Evolutionary conservation across 495 filamentous ascomycete genomes (phyloP), one percentile per base, ranked within the genome.

Genomic region (Aspergillus wentii): DNA sequence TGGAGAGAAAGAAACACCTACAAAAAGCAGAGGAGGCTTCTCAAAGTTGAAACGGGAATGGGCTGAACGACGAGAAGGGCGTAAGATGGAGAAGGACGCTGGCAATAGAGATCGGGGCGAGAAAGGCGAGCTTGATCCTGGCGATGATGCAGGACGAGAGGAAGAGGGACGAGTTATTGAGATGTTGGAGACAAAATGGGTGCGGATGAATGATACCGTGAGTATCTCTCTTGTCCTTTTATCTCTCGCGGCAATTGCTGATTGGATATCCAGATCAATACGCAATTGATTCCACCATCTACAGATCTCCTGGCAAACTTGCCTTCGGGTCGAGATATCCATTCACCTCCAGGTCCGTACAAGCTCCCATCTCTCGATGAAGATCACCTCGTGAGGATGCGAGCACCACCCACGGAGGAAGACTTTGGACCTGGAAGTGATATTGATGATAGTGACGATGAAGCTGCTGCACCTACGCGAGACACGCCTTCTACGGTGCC

Each of bases 161-260:
- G 92, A 96, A 52, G 92, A 98, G 61, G 76, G 73, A n/a, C 69
- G 86, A 32, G 85, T 95, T 1, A 70, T 94, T 43, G 82, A 90
- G 46, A 87, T 86, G 80, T 59, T 98, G 37, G 83, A 94, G 55
- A 71, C 68, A 32, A 95, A 94, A 57, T 98, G 92, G 92, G 75
- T 73, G 20, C 88, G 88, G 62, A 78, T 86, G 65, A 98, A 98
- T 58, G 88, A 95, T 64, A 94, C 85, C 10, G 86, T 95, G 56
- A 65, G 83, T 74, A 25, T 13, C 30, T 30, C 10, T 6, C 27
- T 13, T 14, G 14, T 30, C 10, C 1, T 4, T 17, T 0, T 15
- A 17, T 15, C 4, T 5, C 14, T 23, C 51, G 25, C 43, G 16
- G 15, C 15, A 8, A 31, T 36, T n/a, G n/a, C n/a, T n/a, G n/a